Conservation (phyloP, 768 basidiomycete species). For the Hypholoma fasciculare region DNA sequence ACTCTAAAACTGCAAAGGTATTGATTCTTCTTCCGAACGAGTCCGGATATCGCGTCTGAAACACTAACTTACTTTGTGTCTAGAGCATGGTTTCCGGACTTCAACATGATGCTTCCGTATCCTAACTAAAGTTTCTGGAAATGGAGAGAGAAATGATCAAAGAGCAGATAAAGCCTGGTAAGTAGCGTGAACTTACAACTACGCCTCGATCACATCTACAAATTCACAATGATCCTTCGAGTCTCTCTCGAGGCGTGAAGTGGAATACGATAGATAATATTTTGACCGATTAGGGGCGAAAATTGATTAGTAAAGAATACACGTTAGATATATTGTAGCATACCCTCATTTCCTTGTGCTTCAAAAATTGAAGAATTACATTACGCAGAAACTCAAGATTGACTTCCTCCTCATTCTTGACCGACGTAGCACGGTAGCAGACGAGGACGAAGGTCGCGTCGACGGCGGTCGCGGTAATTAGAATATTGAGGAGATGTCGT, state of each 20-base stretch:
- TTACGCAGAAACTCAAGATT: slow-evolving; percentile 96
- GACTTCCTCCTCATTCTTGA: slow-evolving; percentile 81
- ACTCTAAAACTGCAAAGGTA: slow-evolving; percentile 77
- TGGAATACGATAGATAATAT: slow-evolving; percentile 91
- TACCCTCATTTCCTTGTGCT: slow-evolving; percentile 98
- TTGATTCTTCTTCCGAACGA: neutral
- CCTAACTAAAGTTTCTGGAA: slow-evolving; percentile 65
- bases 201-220: no score
- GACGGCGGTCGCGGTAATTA: no score
- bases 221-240: neutral
- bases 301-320: neutral
- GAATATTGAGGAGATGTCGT: no score
- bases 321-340: slow-evolving; percentile 27
- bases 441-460: slow-evolving; percentile 39
- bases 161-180: no score
- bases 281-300: slow-evolving; percentile 68
- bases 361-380: slow-evolving; percentile 87
- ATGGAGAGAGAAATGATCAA: slow-evolving; percentile 46
- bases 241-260: slow-evolving; percentile 94
- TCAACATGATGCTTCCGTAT: slow-evolving; percentile 66
- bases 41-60: neutral
- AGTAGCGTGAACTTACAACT: no score
- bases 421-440: slow-evolving; percentile 45
- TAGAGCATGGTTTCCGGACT: slow-evolving; percentile 75
- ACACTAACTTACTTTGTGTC: neutral